These are phyloP conservation scores for Gaeumannomyces sp. DNA, from an alignment of 2,329 filamentous ascomycete genomes.

Conservation along the genomic window DNA sequence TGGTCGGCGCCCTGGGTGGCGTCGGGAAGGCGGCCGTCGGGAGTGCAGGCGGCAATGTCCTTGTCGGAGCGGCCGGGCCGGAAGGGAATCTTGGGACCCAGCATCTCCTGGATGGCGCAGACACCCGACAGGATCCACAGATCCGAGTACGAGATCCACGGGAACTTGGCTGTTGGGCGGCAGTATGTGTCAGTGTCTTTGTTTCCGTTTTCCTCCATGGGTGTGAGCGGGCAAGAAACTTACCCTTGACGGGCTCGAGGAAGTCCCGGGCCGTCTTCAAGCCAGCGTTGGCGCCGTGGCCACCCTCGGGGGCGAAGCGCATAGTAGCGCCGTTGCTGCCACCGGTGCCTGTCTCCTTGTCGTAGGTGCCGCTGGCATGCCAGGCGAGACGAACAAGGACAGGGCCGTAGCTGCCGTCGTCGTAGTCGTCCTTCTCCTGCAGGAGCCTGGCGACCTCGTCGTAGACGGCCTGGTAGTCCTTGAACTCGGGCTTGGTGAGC, in stretches of 20 bases:
- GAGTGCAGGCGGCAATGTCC: constrained; percentile 80
- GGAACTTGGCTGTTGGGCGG: constrained; percentile 59
- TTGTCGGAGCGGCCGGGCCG: constrained; percentile 77
- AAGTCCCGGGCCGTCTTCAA: constrained; percentile 83
- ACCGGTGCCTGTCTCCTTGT: constrained; percentile 80
- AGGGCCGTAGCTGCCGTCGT: constrained; percentile 92
- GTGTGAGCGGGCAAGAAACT: constrained; percentile 20
- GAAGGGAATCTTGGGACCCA: constrained; percentile 82
- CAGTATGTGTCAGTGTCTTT: constrained; percentile 16
- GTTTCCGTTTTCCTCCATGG: not conserved
- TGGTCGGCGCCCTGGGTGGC: constrained; percentile 72
- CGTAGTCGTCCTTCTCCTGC: constrained; percentile 89
- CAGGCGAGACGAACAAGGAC: constrained; percentile 87
- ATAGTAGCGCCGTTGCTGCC: constrained; percentile 96
- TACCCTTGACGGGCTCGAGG: constrained; percentile 83
- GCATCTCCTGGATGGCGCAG: constrained; percentile 88
- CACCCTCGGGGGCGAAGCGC: constrained; percentile 83
- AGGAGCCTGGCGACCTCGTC: constrained; percentile 73
- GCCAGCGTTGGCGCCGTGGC: constrained; percentile 91
- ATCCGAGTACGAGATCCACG: constrained; percentile 95
- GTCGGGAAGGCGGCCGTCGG: constrained; percentile 75
- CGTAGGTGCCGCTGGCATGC: constrained; percentile 91
- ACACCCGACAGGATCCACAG: constrained; percentile 91
- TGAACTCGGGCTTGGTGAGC: constrained; percentile 66
- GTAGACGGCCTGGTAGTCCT: constrained; percentile 95